Conservation (phyloP, 1,139 yeast genomes). For the Zygoascus sp. region DNA sequence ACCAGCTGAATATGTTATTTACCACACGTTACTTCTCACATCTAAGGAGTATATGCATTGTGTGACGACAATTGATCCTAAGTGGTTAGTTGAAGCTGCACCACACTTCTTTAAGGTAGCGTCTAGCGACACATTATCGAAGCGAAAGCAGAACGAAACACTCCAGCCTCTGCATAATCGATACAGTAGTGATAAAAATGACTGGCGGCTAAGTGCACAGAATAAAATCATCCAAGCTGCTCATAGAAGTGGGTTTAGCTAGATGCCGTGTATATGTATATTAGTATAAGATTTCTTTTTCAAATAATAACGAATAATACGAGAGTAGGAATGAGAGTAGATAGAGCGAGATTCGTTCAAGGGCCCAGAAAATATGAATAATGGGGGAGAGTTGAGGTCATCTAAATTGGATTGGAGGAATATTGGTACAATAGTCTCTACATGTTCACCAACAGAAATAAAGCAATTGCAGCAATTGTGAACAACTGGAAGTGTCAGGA, state of each 20-base stretch:
- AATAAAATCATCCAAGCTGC: constrained; percentile 23
- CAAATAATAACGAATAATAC: too few relatives aligned
- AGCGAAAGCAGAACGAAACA: constrained; percentile 44
- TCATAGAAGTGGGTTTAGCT: constrained; percentile 8
- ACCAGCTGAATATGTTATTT: constrained; percentile 72
- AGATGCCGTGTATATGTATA: not conserved
- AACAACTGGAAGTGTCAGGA: too few relatives aligned
- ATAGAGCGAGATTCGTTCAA: too few relatives aligned
- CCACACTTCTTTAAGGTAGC: constrained; percentile 77
- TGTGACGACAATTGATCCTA: constrained; percentile 73
- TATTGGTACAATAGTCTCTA: not conserved
- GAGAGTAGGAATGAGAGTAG: too few relatives aligned
- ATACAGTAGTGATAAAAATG: constrained; percentile 49
- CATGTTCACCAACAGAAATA: too few relatives aligned
- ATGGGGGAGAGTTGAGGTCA: too few relatives aligned
- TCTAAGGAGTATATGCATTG: constrained; percentile 90
- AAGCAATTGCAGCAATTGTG: too few relatives aligned
- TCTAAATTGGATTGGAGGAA: too few relatives aligned
- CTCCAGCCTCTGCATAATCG: constrained; percentile 62
- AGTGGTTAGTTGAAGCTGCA: constrained; percentile 81
- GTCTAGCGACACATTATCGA: constrained; percentile 40
- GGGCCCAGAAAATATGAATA: too few relatives aligned
- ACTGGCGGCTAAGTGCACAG: constrained; percentile 49
- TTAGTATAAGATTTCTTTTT: too few relatives aligned
- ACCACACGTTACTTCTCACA: constrained; percentile 77